Conservation (phyloP, 495 filamentous ascomycete species). For the Aspergillus hancockii region DNA sequence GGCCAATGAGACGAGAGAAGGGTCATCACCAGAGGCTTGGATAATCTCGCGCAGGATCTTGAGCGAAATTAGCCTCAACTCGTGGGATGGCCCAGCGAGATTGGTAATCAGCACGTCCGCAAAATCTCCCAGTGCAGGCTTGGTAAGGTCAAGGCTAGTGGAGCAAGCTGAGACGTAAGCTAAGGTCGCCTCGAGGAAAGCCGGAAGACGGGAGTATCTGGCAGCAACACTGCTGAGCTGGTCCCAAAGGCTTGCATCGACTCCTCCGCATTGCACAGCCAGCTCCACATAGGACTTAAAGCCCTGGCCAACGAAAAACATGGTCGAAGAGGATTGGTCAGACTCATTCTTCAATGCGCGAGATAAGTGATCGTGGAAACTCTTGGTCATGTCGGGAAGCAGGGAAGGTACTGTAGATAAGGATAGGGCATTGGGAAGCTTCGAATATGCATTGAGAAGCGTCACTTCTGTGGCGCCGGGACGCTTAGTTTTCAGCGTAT, state of each 20-base stretch:
- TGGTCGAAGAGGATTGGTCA: conserved; percentile 14
- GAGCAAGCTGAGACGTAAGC: conserved; percentile 56
- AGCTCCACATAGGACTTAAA: conserved; percentile 50
- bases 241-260: conserved; percentile 56
- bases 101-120: conserved; percentile 65
- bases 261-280: conserved; percentile 26
- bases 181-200: conserved; percentile 68
- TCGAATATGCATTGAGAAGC: conserved; percentile 42
- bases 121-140: conserved; percentile 53
- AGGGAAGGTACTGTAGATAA: conserved; percentile 37
- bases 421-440: conserved; percentile 39
- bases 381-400: conserved; percentile 35
- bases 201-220: conserved; percentile 58
- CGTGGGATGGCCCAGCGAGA: conserved; percentile 69
- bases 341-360: conserved; percentile 22
- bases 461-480: conserved; percentile 27
- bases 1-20: conserved; percentile 48
- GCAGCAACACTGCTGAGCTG: conserved; percentile 61
- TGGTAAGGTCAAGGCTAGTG: conserved; percentile 41
- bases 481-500: conserved; percentile 54
- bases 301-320: conserved; percentile 45
- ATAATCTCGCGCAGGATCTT: conserved; percentile 55
- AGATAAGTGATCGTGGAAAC: conserved; percentile 36
- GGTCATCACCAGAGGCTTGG: conserved; percentile 36
- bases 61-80: conserved; percentile 68